Percentiles rank a stretch among this genome's conserved stretches.
These are phyloP conservation scores for Hygrocybe punicea DNA, from an alignment of 768 basidiomycete species.

Conservation along the genomic window DNA sequence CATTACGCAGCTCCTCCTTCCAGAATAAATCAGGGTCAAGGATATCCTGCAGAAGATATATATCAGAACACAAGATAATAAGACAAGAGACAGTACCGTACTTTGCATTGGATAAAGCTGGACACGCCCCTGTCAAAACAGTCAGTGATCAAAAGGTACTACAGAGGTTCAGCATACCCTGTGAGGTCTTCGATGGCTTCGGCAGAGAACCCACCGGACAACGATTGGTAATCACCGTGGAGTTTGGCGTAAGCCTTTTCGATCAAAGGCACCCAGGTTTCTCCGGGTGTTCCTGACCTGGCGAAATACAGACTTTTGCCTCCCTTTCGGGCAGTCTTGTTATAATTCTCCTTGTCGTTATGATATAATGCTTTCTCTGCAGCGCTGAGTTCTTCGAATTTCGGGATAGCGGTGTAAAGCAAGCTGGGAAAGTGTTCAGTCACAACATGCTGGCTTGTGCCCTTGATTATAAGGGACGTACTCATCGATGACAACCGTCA, in stretches of 20 bases:
- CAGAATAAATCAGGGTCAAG: slow-evolving; percentile 49
- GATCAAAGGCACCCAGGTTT: slow-evolving; percentile 56
- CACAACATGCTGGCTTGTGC: not conserved
- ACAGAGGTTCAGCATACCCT: slow-evolving; percentile 35
- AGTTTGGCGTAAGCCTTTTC: slow-evolving; percentile 61
- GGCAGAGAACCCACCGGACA: slow-evolving; percentile 41
- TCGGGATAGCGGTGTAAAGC: slow-evolving; percentile 48
- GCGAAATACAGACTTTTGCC: slow-evolving; percentile 51
- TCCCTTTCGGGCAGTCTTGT: slow-evolving; percentile 43
- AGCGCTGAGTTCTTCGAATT: slow-evolving; percentile 46
- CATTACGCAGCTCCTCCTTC: slow-evolving; percentile 45
- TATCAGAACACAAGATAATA: not conserved
- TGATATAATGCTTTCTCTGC: slow-evolving; percentile 47
- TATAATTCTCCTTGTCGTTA: slow-evolving; percentile 47
- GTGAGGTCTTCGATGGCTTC: slow-evolving; percentile 58
- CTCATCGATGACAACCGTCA: slow-evolving; percentile 56
- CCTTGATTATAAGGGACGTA: slow-evolving; percentile 23
- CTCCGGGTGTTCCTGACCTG: slow-evolving; percentile 43
- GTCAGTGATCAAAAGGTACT: not conserved
- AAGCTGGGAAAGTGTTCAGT: slow-evolving; percentile 30
- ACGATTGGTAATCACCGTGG: slow-evolving; percentile 48
- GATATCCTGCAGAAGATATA: slow-evolving; percentile 41
- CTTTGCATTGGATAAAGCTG: slow-evolving; percentile 17
- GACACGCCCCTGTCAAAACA: slow-evolving; percentile 1
- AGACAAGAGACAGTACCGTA: slow-evolving; percentile 4